Conservation (phyloP, 345 rosid species). For the Eucalyptus dawsonii region DNA sequence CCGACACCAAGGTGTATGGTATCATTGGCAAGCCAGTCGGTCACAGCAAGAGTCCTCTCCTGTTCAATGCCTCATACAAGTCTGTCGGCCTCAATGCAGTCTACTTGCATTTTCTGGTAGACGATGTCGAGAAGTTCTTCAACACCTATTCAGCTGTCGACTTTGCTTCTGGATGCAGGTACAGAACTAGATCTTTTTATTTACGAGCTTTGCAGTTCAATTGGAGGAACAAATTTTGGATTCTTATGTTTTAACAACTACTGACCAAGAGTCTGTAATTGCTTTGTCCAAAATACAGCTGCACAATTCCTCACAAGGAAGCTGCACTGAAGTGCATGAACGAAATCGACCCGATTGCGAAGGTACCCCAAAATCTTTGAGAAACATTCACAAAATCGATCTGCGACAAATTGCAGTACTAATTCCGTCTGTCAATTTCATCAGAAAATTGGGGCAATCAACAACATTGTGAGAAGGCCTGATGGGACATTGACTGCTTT, state of each 20-base stretch:
- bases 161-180: conserved; percentile 28
- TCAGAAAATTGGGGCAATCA: conserved; percentile 19
- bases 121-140: conserved; percentile 26
- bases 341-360: conserved; percentile 27
- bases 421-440: not conserved
- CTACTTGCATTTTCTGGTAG: conserved; percentile 25
- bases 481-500: conserved; percentile 21
- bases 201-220: not conserved
- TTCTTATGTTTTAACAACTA: not conserved
- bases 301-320: conserved; percentile 43
- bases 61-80: conserved; percentile 25
- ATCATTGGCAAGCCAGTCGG: conserved; percentile 34
- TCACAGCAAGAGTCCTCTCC: conserved; percentile 33
- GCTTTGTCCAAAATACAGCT: conserved; percentile 5
- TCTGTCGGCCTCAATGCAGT: conserved; percentile 24
- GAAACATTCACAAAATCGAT: not conserved
- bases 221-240: not conserved
- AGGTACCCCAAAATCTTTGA: conserved; percentile 1
- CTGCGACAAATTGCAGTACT: not conserved
- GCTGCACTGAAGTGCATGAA: conserved; percentile 28
- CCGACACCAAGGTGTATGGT: conserved; percentile 24
- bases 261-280: not conserved
- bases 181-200: not conserved
- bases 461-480: conserved; percentile 16
- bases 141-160: conserved; percentile 13